Evolutionary conservation across 106 monocot species (phyloP).

Genomic region (Allium sativum): DNA sequence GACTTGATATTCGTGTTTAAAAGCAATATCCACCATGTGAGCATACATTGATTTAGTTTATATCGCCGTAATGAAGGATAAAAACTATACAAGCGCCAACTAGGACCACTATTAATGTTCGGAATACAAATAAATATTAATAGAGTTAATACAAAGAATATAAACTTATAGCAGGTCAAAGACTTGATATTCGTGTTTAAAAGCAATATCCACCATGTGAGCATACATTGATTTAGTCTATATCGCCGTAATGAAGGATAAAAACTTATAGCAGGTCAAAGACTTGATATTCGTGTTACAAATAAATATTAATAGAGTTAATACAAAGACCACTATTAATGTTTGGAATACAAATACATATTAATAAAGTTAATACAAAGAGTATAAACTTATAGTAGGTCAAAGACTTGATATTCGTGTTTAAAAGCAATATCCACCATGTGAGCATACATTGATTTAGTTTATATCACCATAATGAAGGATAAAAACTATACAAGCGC

Average conservation of each 20-base stretch:
- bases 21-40: neutral
- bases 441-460: no score
- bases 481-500: no score
- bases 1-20: neutral
- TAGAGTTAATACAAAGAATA: neutral
- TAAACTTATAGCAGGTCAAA: neutral
- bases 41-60: no score
- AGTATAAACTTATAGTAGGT: no score
- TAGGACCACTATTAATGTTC: no score
- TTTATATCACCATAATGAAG: no score
- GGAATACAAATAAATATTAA: neutral
- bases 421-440: neutral
- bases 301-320: slow-evolving; percentile 1
- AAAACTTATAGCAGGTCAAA: neutral
- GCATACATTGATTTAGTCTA: no score
- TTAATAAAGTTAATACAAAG: neutral
- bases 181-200: neutral
- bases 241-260: no score
- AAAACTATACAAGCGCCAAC: no score
- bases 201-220: neutral
- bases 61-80: no score
- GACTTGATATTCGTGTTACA: neutral
- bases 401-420: neutral
- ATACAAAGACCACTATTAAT: no score
- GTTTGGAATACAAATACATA: neutral